Conservation (phyloP, 805 yeast species). For the Candida golubevii region DNA sequence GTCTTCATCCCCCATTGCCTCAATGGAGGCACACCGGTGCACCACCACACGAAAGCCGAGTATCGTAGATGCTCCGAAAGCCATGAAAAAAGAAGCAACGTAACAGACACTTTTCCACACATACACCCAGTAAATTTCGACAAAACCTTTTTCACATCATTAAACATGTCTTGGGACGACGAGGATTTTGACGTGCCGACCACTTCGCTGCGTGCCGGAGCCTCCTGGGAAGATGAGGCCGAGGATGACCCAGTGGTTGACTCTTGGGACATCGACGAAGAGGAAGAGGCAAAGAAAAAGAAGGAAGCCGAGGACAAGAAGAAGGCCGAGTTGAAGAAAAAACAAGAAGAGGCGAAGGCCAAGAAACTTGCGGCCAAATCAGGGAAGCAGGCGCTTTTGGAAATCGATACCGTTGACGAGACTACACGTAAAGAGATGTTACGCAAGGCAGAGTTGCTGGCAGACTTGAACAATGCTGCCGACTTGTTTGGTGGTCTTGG, state of each 20-base stretch:
- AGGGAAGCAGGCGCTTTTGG: slow-evolving; percentile 41
- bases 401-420: slow-evolving; percentile 67
- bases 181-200: slow-evolving; percentile 80
- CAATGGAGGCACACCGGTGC: slow-evolving; percentile 5
- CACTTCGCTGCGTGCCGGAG: slow-evolving; percentile 42
- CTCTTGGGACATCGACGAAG: slow-evolving; percentile 86
- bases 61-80: slow-evolving; percentile 4
- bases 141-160: no score
- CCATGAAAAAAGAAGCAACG: neutral
- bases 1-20: no score
- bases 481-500: slow-evolving; percentile 78
- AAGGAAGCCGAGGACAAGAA: slow-evolving; percentile 39
- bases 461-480: slow-evolving; percentile 91
- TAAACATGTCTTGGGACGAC: slow-evolving; percentile 65
- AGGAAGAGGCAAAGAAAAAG: slow-evolving; percentile 55
- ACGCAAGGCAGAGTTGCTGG: slow-evolving; percentile 72
- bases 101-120: neutral
- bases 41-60: slow-evolving; percentile 9
- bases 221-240: slow-evolving; percentile 80
- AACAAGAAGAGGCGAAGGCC: slow-evolving; percentile 45
- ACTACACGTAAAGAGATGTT: slow-evolving; percentile 69
- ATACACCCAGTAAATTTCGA: neutral
- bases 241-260: slow-evolving; percentile 74
- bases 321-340: slow-evolving; percentile 42
- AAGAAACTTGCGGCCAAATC: slow-evolving; percentile 40